Evolutionary conservation across 495 filamentous ascomycete genomes (phyloP).

Genomic region (Gamarada debralockiae): DNA sequence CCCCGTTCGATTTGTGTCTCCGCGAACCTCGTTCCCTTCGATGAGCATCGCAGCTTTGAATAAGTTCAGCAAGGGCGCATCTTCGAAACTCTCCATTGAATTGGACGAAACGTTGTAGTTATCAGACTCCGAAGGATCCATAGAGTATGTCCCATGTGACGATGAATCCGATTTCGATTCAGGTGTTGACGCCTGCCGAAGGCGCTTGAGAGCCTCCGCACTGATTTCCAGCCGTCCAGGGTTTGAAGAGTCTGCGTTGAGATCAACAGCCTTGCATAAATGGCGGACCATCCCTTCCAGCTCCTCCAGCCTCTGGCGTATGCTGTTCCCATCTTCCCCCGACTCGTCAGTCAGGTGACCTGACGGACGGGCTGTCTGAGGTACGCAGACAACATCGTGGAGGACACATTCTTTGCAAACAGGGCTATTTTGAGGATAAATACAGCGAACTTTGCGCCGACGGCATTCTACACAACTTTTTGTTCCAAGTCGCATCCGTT

Average conservation of each 20-base stretch:
- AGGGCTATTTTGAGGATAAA: neutral
- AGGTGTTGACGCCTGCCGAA: neutral
- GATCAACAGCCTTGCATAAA: conserved; percentile 7
- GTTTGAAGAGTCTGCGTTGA: neutral
- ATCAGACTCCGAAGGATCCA: neutral
- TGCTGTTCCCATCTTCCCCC: too few species aligned
- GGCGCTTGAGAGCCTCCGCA: conserved; percentile 6
- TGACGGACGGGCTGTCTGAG: neutral
- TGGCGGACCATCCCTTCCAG: conserved; percentile 8
- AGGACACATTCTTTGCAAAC: conserved; percentile 7
- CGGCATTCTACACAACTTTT: conserved; percentile 17
- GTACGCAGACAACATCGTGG: conserved; percentile 6
- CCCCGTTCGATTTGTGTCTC: conserved; percentile 21
- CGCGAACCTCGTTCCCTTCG: conserved; percentile 1
- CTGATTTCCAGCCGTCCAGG: neutral
- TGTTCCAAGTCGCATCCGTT: conserved; percentile 16
- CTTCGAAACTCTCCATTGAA: conserved; percentile 26
- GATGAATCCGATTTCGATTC: neutral
- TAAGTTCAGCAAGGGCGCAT: conserved; percentile 37
- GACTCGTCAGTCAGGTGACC: neutral
- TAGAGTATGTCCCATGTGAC: neutral
- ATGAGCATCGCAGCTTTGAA: conserved; percentile 39
- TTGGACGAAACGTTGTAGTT: too few species aligned
- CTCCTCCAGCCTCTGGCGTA: conserved; percentile 2
- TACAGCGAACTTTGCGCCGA: conserved; percentile 17